Evolutionary conservation across 768 basidiomycete species (phyloP), one percentile per base, ranked within the genome.

Genomic region (Dacryopinax spathularia): DNA sequence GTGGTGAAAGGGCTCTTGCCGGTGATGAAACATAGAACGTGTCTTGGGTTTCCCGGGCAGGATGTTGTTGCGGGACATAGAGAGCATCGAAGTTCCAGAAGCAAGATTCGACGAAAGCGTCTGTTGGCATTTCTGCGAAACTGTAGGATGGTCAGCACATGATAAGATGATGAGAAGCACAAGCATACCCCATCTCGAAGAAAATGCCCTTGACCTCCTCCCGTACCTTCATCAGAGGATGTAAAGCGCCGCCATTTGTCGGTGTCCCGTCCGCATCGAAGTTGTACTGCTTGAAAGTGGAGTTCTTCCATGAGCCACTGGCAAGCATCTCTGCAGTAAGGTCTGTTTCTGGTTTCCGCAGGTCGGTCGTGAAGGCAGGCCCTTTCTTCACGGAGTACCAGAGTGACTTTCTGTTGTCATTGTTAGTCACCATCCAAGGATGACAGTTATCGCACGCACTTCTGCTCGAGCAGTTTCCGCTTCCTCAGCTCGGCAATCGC

Each of bases 21-120:
- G 96, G 96, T 74, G 97, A 93, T 89, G 95, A 96, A 31, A 98
- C 80, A 75, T 97, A 99, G 81, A 99, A 99, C 4, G 96, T 99
- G 71, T 99, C 96, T 74, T 99, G 96, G 59, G 97, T 72, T 67
- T 99, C 96, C 70, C 96, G 85, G 13, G 96, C 96, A 6, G 96
- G 96, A 77, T 99, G 96, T 73, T 98, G 95, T 71, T 99, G 96
- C 0, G 96, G 96, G 0, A 99, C 96, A 74, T 95, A 99, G 67
- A 99, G 81, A 1, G 94, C 85, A 74, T 99, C 96, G 75, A 99
- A 98, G 73, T 93, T 96, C 96, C 96, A 99, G 81, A 98, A 99
- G 34, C 89, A 89, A 22, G 92, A 95, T 76, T 99, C 96, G 63
- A 99, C 93, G 73, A 91, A 99, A 62, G 86, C 85, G 60, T 85